phyloP scores from a whole-genome alignment of 106 monocot genomes.

The Allium fistulosum region DNA sequence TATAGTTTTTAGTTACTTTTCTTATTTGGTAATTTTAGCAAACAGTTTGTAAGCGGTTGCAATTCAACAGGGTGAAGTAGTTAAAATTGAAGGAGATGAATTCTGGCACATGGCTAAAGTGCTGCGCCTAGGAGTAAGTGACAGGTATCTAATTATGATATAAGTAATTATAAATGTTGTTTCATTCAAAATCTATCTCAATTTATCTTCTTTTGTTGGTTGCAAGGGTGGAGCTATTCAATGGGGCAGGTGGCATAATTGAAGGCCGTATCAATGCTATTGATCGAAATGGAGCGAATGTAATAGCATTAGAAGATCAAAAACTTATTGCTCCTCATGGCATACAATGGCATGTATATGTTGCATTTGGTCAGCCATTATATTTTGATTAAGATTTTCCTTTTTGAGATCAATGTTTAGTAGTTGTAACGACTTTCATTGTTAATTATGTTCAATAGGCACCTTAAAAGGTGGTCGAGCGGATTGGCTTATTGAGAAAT shows the following conservation, averaged over 20 bases:
- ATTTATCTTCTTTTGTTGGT: not conserved
- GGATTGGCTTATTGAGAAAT: slow-evolving; percentile 94
- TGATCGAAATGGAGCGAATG: slow-evolving; percentile 34
- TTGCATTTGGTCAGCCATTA: slow-evolving; percentile 70
- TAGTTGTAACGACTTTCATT: not conserved
- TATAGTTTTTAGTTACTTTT: not conserved
- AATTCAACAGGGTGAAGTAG: slow-evolving; percentile 43
- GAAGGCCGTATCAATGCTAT: slow-evolving; percentile 51
- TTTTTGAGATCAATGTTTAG: slow-evolving; percentile 1
- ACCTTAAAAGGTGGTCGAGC: slow-evolving; percentile 85
- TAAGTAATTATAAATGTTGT: not conserved
- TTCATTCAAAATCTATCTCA: too few species aligned
- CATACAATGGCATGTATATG: slow-evolving; percentile 87
- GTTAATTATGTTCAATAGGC: slow-evolving; percentile 27
- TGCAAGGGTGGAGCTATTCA: slow-evolving; percentile 55
- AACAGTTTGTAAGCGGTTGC: slow-evolving; percentile 3
- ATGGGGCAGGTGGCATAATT: slow-evolving; percentile 55
- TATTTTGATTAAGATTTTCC: not conserved
- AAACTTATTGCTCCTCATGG: slow-evolving; percentile 30
- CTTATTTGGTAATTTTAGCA: slow-evolving; percentile 15
- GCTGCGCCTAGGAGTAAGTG: slow-evolving; percentile 50
- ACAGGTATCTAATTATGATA: slow-evolving; percentile 31
- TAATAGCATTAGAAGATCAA: slow-evolving; percentile 39
- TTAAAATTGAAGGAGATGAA: slow-evolving; percentile 85
- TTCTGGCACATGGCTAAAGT: slow-evolving; percentile 98